phyloP scores from a whole-genome alignment of 805 yeast genomes.

The Ogataea allantospora region DNA sequence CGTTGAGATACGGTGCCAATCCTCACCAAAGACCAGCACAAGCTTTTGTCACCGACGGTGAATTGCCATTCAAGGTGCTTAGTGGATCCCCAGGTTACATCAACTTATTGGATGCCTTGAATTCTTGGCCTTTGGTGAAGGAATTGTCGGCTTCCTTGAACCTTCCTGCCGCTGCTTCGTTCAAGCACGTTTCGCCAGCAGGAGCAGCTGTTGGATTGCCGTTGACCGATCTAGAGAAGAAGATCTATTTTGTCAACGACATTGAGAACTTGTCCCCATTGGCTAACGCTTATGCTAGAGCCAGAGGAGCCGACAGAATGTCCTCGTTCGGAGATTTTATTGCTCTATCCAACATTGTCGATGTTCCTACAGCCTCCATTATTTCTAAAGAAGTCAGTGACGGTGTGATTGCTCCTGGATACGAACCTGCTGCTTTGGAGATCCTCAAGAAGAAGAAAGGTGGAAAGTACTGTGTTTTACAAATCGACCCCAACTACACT shows the following conservation, averaged over 20 bases:
- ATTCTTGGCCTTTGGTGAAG: constrained; percentile 98
- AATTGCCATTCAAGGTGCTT: constrained; percentile 90
- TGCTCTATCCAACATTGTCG: constrained; percentile 95
- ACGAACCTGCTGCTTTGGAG: constrained; percentile 85
- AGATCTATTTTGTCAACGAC: constrained; percentile 91
- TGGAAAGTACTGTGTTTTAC: constrained; percentile 95
- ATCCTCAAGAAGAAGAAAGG: constrained; percentile 89
- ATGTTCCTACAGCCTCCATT: constrained; percentile 92
- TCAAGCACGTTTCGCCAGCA: constrained; percentile 98
- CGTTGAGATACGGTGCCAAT: constrained; percentile 97
- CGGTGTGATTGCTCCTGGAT: constrained; percentile 99
- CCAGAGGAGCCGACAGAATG: constrained; percentile 99
- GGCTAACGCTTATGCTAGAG: constrained; percentile 98
- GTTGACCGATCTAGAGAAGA: constrained; percentile 84
- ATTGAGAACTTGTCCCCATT: constrained; percentile 93
- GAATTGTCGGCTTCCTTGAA: constrained; percentile 92
- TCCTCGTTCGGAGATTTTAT: constrained; percentile 98
- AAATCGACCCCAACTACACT: constrained; percentile 90
- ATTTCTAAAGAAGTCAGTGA: constrained; percentile 97
- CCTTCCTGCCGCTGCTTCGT: constrained; percentile 98
- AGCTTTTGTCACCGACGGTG: constrained; percentile 84
- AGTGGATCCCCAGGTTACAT: constrained; percentile 97
- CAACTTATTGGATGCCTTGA: constrained; percentile 92
- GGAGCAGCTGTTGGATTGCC: constrained; percentile 98
- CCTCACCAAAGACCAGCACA: constrained; percentile 99